Percentiles rank a stretch among this genome's conserved stretches.
Conservation (phyloP, 2,329 filamentous ascomycete genomes). For the Fusarium brevicatenulatum region DNA sequence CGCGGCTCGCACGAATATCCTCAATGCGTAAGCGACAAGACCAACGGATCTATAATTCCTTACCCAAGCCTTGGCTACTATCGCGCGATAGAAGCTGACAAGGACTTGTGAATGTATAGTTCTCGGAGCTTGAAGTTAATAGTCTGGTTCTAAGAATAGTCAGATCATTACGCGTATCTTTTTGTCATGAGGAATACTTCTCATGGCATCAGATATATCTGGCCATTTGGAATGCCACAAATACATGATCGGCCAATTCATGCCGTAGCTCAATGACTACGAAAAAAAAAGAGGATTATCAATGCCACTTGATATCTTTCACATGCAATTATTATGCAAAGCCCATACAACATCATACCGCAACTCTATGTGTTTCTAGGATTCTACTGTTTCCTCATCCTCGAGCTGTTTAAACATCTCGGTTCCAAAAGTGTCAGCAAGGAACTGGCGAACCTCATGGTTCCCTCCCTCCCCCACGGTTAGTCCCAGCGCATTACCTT, state of each 20-base stretch:
- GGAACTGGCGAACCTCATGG: not conserved
- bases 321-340: not conserved
- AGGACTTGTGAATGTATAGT: too few species aligned
- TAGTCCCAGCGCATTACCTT: not conserved
- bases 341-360: not conserved
- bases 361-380: accelerated
- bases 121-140: too few species aligned
- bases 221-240: too few species aligned
- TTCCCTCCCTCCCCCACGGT: not conserved
- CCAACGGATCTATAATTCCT: too few species aligned
- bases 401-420: not conserved
- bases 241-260: not conserved
- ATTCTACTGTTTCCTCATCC: not conserved
- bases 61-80: too few species aligned
- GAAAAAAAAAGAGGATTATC: not conserved
- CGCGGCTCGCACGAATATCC: too few species aligned
- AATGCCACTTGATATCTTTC: not conserved
- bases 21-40: too few species aligned
- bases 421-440: not conserved
- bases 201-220: not conserved
- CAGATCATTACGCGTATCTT: too few species aligned
- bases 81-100: too few species aligned
- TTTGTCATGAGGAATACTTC: not conserved
- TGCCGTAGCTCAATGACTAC: too few species aligned
- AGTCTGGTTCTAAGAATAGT: too few species aligned